Conservation (phyloP, 2,329 filamentous ascomycete species). For the Colletotrichum plurivorum region DNA sequence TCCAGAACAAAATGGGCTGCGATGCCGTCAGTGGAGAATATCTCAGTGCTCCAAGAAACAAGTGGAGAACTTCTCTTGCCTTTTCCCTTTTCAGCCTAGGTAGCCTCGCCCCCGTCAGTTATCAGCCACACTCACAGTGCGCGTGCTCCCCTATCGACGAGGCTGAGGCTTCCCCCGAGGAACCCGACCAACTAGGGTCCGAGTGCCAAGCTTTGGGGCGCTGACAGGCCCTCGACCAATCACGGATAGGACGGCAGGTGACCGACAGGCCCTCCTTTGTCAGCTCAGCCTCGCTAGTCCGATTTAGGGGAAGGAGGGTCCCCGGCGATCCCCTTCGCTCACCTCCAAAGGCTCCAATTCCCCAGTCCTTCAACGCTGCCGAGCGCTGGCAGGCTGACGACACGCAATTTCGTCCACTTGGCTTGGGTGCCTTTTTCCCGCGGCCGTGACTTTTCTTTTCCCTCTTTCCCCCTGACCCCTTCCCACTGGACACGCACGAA, state of each 20-base stretch:
- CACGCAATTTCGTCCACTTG: conserved; percentile 39
- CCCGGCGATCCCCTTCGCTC: conserved; percentile 29
- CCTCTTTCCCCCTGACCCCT: neutral
- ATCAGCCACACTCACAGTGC: conserved; percentile 21
- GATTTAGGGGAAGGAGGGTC: conserved; percentile 35
- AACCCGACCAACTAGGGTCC: conserved; percentile 19
- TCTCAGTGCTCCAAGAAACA: no score
- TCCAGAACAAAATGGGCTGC: conserved; percentile 32
- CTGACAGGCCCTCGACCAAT: conserved; percentile 9
- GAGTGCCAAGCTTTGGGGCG: conserved; percentile 39
- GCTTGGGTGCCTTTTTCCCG: conserved; percentile 25
- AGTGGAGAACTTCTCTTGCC: conserved; percentile 3
- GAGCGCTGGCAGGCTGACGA: conserved; percentile 34
- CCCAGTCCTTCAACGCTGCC: conserved; percentile 31
- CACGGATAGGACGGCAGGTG: conserved; percentile 30
- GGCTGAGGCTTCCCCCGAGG: conserved; percentile 23
- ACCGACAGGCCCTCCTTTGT: conserved; percentile 26
- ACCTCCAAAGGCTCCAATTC: neutral
- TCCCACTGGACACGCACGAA: no score
- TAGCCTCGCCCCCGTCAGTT: neutral
- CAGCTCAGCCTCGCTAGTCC: conserved; percentile 40
- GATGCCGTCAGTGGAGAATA: conserved; percentile 25
- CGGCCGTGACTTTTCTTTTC: conserved; percentile 6
- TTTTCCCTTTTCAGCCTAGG: neutral
- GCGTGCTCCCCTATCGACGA: neutral